A percentile compares a stretch with the other conserved stretches of the same genome.
Evolutionary conservation across 1,139 yeast species (phyloP).

Genomic region (Hyphopichia buzzinii): DNA sequence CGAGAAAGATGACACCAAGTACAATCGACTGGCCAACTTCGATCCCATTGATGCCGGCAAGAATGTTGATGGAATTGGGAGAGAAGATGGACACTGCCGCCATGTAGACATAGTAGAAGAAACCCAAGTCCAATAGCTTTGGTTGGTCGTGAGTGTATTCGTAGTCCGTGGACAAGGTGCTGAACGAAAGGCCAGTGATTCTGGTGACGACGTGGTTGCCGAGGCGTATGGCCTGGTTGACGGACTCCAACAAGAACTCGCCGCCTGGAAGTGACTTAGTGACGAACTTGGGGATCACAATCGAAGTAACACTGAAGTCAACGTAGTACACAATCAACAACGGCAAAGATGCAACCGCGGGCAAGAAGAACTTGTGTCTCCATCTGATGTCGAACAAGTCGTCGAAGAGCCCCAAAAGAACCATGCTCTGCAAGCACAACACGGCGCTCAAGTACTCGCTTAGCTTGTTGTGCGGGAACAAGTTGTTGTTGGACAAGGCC

Average conservation of each 20-base stretch:
- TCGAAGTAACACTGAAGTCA: slow-evolving; percentile 89
- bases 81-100: slow-evolving; percentile 87
- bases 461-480: slow-evolving; percentile 82
- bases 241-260: slow-evolving; percentile 14
- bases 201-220: slow-evolving; percentile 36
- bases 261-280: slow-evolving; percentile 30
- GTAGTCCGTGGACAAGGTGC: slow-evolving; percentile 36
- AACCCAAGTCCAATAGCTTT: slow-evolving; percentile 70
- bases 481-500: slow-evolving; percentile 25
- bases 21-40: slow-evolving; percentile 95
- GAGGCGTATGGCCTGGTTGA: slow-evolving; percentile 22
- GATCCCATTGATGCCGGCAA: slow-evolving; percentile 94
- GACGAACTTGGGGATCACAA: slow-evolving; percentile 78
- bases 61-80: slow-evolving; percentile 93
- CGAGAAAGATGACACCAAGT: slow-evolving; percentile 63
- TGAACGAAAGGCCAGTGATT: slow-evolving; percentile 38
- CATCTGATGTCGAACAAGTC: slow-evolving; percentile 94
- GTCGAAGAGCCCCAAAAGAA: slow-evolving; percentile 86
- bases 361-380: slow-evolving; percentile 95
- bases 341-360: slow-evolving; percentile 93
- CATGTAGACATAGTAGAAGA: slow-evolving; percentile 83
- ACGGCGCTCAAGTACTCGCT: slow-evolving; percentile 86
- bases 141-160: slow-evolving; percentile 28
- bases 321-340: slow-evolving; percentile 86
- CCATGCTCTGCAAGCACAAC: slow-evolving; percentile 78